phyloP scores from a whole-genome alignment of 108 stramenopile species.

The Fistulifera pelliculosa region DNA sequence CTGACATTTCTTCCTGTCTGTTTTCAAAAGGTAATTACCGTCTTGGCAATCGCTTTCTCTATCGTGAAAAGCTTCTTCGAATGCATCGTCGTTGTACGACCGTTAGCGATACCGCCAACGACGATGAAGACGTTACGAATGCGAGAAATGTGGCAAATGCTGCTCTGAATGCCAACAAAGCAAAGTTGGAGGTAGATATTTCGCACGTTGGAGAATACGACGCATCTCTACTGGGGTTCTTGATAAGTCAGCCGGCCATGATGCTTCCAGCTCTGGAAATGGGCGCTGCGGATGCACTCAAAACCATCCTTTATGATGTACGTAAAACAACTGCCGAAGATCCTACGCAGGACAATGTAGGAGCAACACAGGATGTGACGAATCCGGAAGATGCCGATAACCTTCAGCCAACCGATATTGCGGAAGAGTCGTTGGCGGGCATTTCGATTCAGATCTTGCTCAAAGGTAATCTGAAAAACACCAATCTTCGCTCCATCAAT shows the following conservation, averaged over 20 bases:
- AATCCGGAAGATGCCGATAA: background rate
- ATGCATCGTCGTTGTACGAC: constrained; percentile 61
- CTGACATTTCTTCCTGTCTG: background rate
- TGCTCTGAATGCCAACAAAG: constrained; percentile 28
- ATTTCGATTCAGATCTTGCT: constrained; percentile 67
- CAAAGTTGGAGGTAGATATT: constrained; percentile 58
- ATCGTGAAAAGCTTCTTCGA: constrained; percentile 68
- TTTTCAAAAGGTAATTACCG: constrained; percentile 63
- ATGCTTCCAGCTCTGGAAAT: constrained; percentile 63
- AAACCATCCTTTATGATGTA: constrained; percentile 46
- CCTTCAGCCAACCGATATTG: too few relatives aligned
- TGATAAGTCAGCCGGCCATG: constrained; percentile 50
- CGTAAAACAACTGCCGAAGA: constrained; percentile 3
- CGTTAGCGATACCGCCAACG: constrained; percentile 9
- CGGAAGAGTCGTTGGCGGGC: constrained; percentile 13
- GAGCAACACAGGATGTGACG: constrained; percentile 12
- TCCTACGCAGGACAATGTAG: constrained; percentile 8
- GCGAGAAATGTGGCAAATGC: background rate
- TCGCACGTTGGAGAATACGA: constrained; percentile 86
- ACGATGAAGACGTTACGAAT: constrained; percentile 1
- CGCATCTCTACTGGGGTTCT: constrained; percentile 57
- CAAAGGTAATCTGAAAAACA: constrained; percentile 57
- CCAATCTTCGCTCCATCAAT: constrained; percentile 82
- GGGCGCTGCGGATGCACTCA: constrained; percentile 66
- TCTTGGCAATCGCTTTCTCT: constrained; percentile 60